phyloP scores from a whole-genome alignment of 2,329 filamentous ascomycete species.

The Verruconis gallopava region DNA sequence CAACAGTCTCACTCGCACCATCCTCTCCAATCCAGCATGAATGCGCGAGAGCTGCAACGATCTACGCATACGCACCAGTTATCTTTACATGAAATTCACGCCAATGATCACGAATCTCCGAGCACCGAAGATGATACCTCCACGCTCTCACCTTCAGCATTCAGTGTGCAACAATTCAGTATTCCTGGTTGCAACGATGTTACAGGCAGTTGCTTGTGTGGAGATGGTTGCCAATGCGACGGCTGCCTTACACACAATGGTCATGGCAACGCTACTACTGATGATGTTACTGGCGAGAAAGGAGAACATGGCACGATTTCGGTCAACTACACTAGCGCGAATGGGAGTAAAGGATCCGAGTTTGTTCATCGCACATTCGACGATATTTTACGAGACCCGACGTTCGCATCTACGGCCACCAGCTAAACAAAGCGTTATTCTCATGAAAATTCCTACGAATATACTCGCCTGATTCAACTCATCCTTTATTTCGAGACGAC shows the following conservation, averaged over 20 bases:
- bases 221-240: slow-evolving; percentile 38
- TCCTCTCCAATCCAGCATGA: too few relatives aligned
- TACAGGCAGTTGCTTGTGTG: slow-evolving; percentile 39
- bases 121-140: slow-evolving; percentile 10
- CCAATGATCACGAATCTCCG: slow-evolving; percentile 5
- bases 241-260: slow-evolving; percentile 40
- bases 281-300: too few relatives aligned
- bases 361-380: too few relatives aligned
- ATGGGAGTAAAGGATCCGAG: too few relatives aligned
- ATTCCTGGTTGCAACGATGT: slow-evolving; percentile 33
- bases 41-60: not conserved
- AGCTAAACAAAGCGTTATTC: too few relatives aligned
- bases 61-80: not conserved
- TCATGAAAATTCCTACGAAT: too few relatives aligned
- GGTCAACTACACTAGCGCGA: too few relatives aligned
- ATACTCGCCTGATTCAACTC: too few relatives aligned
- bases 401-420: too few relatives aligned
- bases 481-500: too few relatives aligned
- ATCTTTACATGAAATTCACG: not conserved
- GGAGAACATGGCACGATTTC: too few relatives aligned
- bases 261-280: slow-evolving; percentile 20
- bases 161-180: slow-evolving; percentile 24
- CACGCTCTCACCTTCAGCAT: slow-evolving; percentile 25
- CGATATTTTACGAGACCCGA: too few relatives aligned
- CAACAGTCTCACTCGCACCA: not conserved